phyloP scores from a whole-genome alignment of 2,329 filamentous ascomycete species.

The Epichloe hybrida region DNA sequence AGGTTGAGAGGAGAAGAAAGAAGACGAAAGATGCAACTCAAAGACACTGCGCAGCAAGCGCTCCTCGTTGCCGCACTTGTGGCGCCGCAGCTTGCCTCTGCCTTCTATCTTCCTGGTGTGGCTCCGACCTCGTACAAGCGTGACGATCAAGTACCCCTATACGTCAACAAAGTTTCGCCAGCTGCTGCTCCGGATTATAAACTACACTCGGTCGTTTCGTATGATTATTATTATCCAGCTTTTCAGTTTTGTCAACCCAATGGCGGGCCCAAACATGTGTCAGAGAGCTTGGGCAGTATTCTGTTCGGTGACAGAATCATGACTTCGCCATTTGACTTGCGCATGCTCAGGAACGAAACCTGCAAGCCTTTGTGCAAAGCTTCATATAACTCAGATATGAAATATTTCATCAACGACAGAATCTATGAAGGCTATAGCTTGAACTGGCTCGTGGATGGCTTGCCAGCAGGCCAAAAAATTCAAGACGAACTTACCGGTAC shows the following conservation, averaged over 20 bases:
- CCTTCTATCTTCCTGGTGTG: slow-evolving; percentile 94
- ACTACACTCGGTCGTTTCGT: slow-evolving; percentile 84
- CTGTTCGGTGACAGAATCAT: slow-evolving; percentile 94
- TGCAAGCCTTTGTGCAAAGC: slow-evolving; percentile 69
- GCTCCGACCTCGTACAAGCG: slow-evolving; percentile 82
- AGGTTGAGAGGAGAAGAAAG: background rate
- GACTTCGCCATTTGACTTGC: slow-evolving; percentile 84
- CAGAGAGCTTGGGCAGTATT: slow-evolving; percentile 81
- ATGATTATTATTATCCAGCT: slow-evolving; percentile 82
- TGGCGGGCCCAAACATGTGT: slow-evolving; percentile 62
- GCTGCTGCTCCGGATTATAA: slow-evolving; percentile 67
- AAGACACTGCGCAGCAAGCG: slow-evolving; percentile 33
- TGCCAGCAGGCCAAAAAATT: slow-evolving; percentile 80
- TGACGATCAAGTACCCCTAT: slow-evolving; percentile 69
- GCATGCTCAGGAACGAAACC: slow-evolving; percentile 75
- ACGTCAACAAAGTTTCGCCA: slow-evolving; percentile 87
- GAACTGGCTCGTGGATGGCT: slow-evolving; percentile 90
- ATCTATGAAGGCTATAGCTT: slow-evolving; percentile 81
- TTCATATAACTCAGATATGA: slow-evolving; percentile 48
- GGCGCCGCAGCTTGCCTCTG: slow-evolving; percentile 42
- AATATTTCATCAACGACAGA: slow-evolving; percentile 67
- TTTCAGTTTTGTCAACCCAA: slow-evolving; percentile 83
- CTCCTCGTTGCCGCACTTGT: slow-evolving; percentile 36
- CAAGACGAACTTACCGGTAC: slow-evolving; percentile 62
- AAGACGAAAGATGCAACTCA: slow-evolving; percentile 28